These are phyloP conservation scores for Nematodospora anomalae DNA, from an alignment of 1,139 yeast species.

Conservation along the genomic window DNA sequence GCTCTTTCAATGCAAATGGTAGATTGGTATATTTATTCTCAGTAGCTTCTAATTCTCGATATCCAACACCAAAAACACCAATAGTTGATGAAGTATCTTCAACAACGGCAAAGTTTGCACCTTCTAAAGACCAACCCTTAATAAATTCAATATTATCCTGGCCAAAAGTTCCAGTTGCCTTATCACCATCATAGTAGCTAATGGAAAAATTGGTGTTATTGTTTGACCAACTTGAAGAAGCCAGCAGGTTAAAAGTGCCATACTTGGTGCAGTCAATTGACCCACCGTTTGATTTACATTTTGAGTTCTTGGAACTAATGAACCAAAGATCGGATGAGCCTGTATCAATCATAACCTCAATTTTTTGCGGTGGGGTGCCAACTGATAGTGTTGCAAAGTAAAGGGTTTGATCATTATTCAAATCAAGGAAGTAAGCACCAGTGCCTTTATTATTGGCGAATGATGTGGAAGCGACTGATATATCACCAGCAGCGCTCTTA, in stretches of 20 bases:
- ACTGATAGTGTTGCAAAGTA: slow-evolving; percentile 31
- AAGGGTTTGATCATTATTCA: slow-evolving; percentile 16
- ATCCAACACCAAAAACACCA: slow-evolving; percentile 51
- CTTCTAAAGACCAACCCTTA: slow-evolving; percentile 41
- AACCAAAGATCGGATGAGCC: slow-evolving; percentile 50
- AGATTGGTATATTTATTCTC: slow-evolving; percentile 30
- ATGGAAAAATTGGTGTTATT: slow-evolving; percentile 43
- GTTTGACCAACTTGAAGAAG: slow-evolving; percentile 45
- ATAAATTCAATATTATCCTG: slow-evolving; percentile 43
- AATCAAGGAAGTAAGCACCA: slow-evolving; percentile 12
- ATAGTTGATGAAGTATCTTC: slow-evolving; percentile 37
- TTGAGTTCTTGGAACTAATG: slow-evolving; percentile 8
- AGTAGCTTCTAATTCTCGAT: slow-evolving; percentile 21
- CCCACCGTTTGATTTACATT: slow-evolving; percentile 14
- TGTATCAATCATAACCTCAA: slow-evolving; percentile 38
- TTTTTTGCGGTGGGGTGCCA: slow-evolving; percentile 37
- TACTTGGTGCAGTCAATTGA: slow-evolving; percentile 33
- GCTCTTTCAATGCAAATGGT: slow-evolving; percentile 53
- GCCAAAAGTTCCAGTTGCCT: slow-evolving; percentile 53
- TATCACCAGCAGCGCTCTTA: slow-evolving; percentile 1
- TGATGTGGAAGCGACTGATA: not conserved
- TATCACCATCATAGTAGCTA: slow-evolving; percentile 32
- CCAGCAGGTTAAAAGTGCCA: slow-evolving; percentile 51
- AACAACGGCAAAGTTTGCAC: slow-evolving; percentile 52
- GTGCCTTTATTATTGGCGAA: slow-evolving; percentile 3